Conservation (phyloP, 106 monocot genomes). For the Cymbidium sinense region DNA sequence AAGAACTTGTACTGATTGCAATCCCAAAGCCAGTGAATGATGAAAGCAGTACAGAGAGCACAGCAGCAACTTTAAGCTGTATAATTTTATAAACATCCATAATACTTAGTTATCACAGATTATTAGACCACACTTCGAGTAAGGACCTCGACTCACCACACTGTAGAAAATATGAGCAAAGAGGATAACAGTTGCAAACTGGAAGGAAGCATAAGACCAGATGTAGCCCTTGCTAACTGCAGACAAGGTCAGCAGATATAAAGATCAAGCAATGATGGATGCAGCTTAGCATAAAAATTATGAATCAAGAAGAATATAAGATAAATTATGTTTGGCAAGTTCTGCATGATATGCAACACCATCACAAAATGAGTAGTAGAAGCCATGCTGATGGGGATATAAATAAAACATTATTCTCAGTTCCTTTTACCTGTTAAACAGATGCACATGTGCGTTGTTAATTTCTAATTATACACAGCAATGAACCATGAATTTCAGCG, state of each 20-base stretch:
- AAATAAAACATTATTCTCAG: background rate
- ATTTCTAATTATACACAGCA: slow-evolving; percentile 2
- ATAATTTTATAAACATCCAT: slow-evolving; percentile 2
- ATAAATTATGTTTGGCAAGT: background rate
- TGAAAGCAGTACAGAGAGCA: slow-evolving; percentile 83
- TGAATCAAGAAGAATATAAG: background rate
- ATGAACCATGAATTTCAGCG: background rate
- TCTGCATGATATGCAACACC: background rate
- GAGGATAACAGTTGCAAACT: slow-evolving; percentile 92
- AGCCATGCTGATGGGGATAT: background rate
- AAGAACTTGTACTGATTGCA: slow-evolving; percentile 80
- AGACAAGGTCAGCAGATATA: background rate
- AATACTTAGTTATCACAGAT: background rate
- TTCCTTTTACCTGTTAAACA: background rate
- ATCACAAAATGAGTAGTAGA: background rate
- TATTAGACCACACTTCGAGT: background rate
- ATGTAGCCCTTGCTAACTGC: slow-evolving; percentile 79
- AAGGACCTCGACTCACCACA: slow-evolving; percentile 43
- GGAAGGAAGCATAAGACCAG: slow-evolving; percentile 96
- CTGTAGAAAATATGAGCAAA: slow-evolving; percentile 95
- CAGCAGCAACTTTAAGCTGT: slow-evolving; percentile 67
- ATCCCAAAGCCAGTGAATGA: slow-evolving; percentile 97
- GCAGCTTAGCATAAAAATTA: background rate
- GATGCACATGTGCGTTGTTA: background rate
- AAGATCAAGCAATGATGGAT: background rate